Conservation (phyloP, 305 asterid species). For the Solanum hybrid region DNA sequence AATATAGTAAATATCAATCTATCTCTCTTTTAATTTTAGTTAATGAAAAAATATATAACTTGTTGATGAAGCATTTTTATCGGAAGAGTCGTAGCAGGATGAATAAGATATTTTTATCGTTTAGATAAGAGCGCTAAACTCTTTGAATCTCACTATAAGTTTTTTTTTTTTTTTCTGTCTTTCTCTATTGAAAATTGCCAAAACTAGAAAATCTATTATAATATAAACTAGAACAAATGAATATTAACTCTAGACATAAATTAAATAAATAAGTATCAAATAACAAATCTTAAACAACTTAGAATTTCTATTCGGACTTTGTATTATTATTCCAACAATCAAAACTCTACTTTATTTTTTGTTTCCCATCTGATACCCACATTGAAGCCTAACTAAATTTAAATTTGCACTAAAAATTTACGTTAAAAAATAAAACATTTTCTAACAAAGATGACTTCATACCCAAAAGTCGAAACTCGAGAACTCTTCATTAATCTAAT, state of each 20-base stretch:
- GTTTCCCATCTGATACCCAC: accelerated
- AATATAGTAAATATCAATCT: neutral
- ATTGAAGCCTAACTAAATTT: too few relatives aligned
- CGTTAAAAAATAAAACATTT: accelerated
- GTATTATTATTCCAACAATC: too few relatives aligned
- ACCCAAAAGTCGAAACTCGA: accelerated
- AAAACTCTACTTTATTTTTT: neutral
- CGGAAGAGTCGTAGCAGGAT: neutral
- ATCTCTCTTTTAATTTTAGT: too few relatives aligned
- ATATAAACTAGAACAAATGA: neutral
- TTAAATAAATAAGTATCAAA: neutral
- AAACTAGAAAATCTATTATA: too few relatives aligned
- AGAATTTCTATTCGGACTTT: neutral
- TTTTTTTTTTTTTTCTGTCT: too few relatives aligned
- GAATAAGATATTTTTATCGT: too few relatives aligned
- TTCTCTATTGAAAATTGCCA: neutral
- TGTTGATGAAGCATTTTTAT: neutral
- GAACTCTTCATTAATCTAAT: too few relatives aligned
- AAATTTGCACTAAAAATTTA: too few relatives aligned
- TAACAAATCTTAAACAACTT: too few relatives aligned
- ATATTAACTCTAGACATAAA: too few relatives aligned
- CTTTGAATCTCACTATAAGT: neutral
- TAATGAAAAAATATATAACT: neutral
- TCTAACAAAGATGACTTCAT: accelerated
- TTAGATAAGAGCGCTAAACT: neutral